These are phyloP conservation scores for Plasmodium gonderi DNA, from an alignment of 169 alveolate species.

Conservation along the genomic window DNA sequence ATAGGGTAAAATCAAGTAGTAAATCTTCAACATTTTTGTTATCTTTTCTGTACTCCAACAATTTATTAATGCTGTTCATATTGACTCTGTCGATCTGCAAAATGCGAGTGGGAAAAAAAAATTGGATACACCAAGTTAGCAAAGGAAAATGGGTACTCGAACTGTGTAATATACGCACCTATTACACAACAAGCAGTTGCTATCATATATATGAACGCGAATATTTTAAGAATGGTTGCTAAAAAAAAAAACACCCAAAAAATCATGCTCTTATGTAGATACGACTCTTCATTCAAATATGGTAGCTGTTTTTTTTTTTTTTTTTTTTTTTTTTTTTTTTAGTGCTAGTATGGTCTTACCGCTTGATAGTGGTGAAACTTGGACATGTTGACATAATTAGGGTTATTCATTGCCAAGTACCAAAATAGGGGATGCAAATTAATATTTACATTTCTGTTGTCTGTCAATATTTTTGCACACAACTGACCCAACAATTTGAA, in stretches of 20 bases:
- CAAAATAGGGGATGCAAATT: slow-evolving; percentile 82
- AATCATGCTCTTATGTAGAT: too few species aligned
- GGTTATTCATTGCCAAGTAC: slow-evolving; percentile 76
- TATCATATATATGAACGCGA: background rate
- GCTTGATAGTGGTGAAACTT: slow-evolving; percentile 74
- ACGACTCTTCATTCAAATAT: background rate
- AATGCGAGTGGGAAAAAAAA: background rate
- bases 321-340: background rate
- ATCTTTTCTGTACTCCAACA: slow-evolving; percentile 53
- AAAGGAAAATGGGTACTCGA: background rate
- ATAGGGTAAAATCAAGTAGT: slow-evolving; percentile 66
- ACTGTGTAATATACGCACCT: too few species aligned
- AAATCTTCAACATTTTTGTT: slow-evolving; percentile 68
- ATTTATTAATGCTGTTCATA: slow-evolving; percentile 71
- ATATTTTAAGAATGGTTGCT: too few species aligned
- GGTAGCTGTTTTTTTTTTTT: background rate
- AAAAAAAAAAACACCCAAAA: too few species aligned
- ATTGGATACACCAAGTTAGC: too few species aligned
- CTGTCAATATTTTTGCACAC: slow-evolving; percentile 80
- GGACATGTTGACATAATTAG: slow-evolving; percentile 55
- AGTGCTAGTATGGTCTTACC: slow-evolving; percentile 28
- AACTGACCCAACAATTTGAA: slow-evolving; percentile 82
- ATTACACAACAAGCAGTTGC: too few species aligned
- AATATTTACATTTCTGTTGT: slow-evolving; percentile 75
- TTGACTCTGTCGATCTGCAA: slow-evolving; percentile 50